These are phyloP conservation scores for Hydrangea macrophylla DNA, from an alignment of 148 eudicot species.

Conservation along the genomic window DNA sequence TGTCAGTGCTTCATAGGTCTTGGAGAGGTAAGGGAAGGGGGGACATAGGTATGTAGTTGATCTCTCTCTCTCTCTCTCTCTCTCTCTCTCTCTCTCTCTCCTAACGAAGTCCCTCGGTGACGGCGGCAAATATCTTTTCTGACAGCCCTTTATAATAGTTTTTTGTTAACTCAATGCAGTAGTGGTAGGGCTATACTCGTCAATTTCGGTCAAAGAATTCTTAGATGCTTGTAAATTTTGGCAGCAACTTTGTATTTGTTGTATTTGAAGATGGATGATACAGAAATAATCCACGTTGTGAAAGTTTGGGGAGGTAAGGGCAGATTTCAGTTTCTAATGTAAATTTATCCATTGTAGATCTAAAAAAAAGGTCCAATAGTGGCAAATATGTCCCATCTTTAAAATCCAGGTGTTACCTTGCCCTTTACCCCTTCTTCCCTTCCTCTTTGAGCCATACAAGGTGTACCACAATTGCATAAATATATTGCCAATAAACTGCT, in stretches of 20 bases:
- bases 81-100: too few species aligned
- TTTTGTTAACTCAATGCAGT: conserved; percentile 34
- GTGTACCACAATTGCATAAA: too few species aligned
- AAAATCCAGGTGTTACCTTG: too few species aligned
- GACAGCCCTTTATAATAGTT: conserved; percentile 57
- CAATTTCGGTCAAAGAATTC: conserved; percentile 30
- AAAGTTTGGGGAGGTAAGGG: conserved; percentile 28
- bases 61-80: too few species aligned
- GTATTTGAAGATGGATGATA: conserved; percentile 63
- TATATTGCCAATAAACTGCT: too few species aligned
- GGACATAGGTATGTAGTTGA: conserved; percentile 71
- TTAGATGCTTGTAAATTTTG: conserved; percentile 31
- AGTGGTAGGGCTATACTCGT: conserved; percentile 30
- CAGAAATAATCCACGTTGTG: conserved; percentile 45
- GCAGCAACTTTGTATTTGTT: conserved; percentile 65
- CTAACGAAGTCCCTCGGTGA: too few species aligned
- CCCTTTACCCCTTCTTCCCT: too few species aligned
- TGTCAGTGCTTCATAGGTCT: too few species aligned
- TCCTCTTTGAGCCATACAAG: too few species aligned
- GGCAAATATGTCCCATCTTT: too few species aligned
- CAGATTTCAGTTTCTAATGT: conserved; percentile 7
- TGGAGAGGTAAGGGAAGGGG: conserved; percentile 45
- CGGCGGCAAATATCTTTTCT: conserved; percentile 25
- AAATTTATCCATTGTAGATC: background rate
- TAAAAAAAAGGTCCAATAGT: too few species aligned